Evolutionary conservation across 2,329 filamentous ascomycete genomes (phyloP).

Genomic region (Cladosporium sp.): DNA sequence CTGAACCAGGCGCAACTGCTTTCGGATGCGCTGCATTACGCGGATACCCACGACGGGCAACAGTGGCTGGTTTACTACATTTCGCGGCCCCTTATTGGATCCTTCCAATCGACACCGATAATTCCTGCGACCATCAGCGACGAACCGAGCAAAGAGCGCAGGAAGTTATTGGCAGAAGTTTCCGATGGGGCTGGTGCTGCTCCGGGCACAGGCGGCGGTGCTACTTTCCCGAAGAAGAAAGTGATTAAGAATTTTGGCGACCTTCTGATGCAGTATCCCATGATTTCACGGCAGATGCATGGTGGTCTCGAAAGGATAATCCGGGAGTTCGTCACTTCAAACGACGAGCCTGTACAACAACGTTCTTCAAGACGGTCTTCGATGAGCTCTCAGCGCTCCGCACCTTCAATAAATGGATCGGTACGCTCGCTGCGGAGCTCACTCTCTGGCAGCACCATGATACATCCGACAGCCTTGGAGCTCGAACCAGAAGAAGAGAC

Average conservation of each 20-base stretch:
- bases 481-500: slow-evolving; percentile 88
- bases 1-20: slow-evolving; percentile 86
- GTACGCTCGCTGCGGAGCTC: slow-evolving; percentile 38
- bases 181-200: slow-evolving; percentile 30
- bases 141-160: slow-evolving; percentile 36
- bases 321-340: slow-evolving; percentile 80
- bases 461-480: slow-evolving; percentile 58
- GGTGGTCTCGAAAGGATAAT: slow-evolving; percentile 85
- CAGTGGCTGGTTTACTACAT: slow-evolving; percentile 98
- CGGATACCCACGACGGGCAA: slow-evolving; percentile 82
- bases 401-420: slow-evolving; percentile 36
- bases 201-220: slow-evolving; percentile 40
- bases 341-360: slow-evolving; percentile 70
- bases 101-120: slow-evolving; percentile 74
- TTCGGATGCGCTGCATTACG: slow-evolving; percentile 82
- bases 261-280: slow-evolving; percentile 84
- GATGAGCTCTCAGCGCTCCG: slow-evolving; percentile 36
- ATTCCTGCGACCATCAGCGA: slow-evolving; percentile 58
- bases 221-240: slow-evolving; percentile 68
- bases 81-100: slow-evolving; percentile 80
- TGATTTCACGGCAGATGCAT: slow-evolving; percentile 96
- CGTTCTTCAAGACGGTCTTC: slow-evolving; percentile 35
- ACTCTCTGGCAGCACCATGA: slow-evolving; percentile 40
- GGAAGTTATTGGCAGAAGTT: slow-evolving; percentile 32
- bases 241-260: slow-evolving; percentile 90